Evolutionary conservation across 2,329 filamentous ascomycete genomes (phyloP).

Genomic region (Laburnicola sp.): DNA sequence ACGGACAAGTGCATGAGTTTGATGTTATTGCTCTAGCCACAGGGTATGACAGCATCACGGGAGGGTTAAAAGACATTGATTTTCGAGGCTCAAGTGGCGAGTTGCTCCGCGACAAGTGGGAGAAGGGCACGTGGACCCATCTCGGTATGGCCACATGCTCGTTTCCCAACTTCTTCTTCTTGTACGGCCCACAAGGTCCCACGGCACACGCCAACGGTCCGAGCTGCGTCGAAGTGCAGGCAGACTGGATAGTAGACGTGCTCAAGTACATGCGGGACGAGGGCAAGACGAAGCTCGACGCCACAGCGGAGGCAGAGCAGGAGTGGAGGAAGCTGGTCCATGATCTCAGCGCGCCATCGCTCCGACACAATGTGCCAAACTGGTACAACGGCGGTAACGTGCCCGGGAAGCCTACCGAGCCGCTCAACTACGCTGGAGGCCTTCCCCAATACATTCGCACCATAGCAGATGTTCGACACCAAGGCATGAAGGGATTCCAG

Average conservation of each 20-base stretch:
- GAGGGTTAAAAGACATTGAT: conserved; percentile 33
- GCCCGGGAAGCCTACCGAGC: conserved; percentile 15
- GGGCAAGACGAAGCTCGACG: conserved; percentile 37
- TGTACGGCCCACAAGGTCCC: conserved; percentile 18
- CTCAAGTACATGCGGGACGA: conserved; percentile 37
- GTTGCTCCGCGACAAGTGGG: conserved; percentile 13
- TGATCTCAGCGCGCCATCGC: background rate
- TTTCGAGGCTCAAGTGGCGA: conserved; percentile 23
- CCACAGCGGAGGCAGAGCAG: conserved; percentile 41
- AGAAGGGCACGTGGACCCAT: conserved; percentile 13
- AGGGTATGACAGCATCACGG: conserved; percentile 38
- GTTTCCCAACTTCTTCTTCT: conserved; percentile 17
- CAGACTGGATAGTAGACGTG: conserved; percentile 26
- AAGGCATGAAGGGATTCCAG: conserved; percentile 14
- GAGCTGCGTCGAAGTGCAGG: conserved; percentile 6
- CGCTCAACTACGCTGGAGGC: conserved; percentile 14
- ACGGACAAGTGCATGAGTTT: conserved; percentile 40
- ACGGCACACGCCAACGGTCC: conserved; percentile 11
- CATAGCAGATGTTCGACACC: conserved; percentile 10
- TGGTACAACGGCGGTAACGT: conserved; percentile 19
- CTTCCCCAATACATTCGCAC: conserved; percentile 11
- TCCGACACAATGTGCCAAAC: conserved; percentile 7
- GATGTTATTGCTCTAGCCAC: conserved; percentile 46
- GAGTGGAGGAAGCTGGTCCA: conserved; percentile 37
- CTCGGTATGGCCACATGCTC: conserved; percentile 12